Percentiles rank a stretch among this genome's conserved stretches.
phyloP scores from a whole-genome alignment of 2,329 filamentous ascomycete genomes.

The Aspergillus tubingensis region DNA sequence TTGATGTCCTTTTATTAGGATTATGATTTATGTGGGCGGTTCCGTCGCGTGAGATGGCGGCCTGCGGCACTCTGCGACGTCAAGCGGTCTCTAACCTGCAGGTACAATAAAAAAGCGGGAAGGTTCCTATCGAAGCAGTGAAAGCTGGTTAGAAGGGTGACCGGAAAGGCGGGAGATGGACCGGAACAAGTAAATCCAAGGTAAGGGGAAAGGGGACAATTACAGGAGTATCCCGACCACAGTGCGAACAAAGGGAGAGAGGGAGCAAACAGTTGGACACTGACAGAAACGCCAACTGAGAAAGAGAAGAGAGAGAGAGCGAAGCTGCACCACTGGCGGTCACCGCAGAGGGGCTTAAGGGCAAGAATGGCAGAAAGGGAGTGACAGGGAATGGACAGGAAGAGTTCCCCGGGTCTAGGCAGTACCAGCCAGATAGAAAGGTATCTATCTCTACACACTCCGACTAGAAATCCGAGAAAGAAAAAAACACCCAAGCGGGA shows the following conservation, averaged over 20 bases:
- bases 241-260: conserved; percentile 6
- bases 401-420: not conserved
- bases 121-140: not conserved
- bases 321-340: not conserved
- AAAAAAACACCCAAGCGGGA: conserved; percentile 5
- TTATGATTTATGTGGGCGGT: conserved; percentile 5
- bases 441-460: not conserved
- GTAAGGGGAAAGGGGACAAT: conserved; percentile 3
- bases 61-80: conserved; percentile 25
- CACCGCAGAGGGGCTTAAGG: not conserved
- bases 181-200: not conserved
- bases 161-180: not conserved
- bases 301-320: conserved; percentile 2
- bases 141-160: not conserved
- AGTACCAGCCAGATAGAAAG: not conserved
- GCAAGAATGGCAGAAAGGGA: conserved; percentile 6
- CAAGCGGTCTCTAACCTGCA: conserved; percentile 13
- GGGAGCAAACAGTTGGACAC: conserved; percentile 8
- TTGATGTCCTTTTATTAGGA: not conserved
- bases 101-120: conserved; percentile 2
- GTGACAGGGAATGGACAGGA: not conserved
- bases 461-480: not conserved
- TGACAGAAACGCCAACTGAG: not conserved
- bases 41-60: conserved; percentile 23
- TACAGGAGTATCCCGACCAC: conserved; percentile 6